These are phyloP conservation scores for Aspergillus nidulans DNA, from an alignment of 495 filamentous ascomycete species.

Conservation along the genomic window DNA sequence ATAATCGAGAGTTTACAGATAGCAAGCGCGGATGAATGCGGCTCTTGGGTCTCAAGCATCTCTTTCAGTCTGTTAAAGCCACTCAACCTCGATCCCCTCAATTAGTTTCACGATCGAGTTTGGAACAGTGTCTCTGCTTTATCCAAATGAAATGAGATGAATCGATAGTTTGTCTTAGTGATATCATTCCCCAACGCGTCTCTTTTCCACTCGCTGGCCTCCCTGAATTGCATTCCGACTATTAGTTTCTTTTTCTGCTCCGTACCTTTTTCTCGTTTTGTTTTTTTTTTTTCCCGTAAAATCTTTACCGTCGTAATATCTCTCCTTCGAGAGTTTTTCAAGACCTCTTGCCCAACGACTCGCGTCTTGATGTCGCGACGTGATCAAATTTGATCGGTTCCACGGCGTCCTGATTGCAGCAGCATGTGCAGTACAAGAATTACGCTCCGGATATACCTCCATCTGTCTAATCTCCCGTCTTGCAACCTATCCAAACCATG, in stretches of 20 bases:
- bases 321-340: no score
- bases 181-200: not conserved
- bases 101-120: not conserved
- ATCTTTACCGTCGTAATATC: no score
- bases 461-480: slow-evolving; percentile 1
- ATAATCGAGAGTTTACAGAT: not conserved
- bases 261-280: not conserved
- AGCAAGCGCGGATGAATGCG: not conserved
- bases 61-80: not conserved
- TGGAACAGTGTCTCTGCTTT: not conserved
- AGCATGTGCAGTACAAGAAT: slow-evolving; percentile 13
- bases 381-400: slow-evolving; percentile 13
- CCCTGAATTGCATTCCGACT: not conserved
- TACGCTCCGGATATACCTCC: slow-evolving; percentile 3
- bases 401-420: slow-evolving; percentile 1
- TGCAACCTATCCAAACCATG: slow-evolving; percentile 49
- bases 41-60: not conserved
- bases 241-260: not conserved
- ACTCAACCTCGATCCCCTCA: not conserved
- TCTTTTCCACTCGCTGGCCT: not conserved
- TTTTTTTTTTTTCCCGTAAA: not conserved
- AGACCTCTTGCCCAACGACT: not conserved
- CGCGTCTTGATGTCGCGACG: slow-evolving; percentile 1
- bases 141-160: not conserved
- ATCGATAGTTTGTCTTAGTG: slow-evolving; percentile 1